These are phyloP conservation scores for Globisporangium mamillatum DNA, from an alignment of 352 stramenopile genomes.

Conservation along the genomic window DNA sequence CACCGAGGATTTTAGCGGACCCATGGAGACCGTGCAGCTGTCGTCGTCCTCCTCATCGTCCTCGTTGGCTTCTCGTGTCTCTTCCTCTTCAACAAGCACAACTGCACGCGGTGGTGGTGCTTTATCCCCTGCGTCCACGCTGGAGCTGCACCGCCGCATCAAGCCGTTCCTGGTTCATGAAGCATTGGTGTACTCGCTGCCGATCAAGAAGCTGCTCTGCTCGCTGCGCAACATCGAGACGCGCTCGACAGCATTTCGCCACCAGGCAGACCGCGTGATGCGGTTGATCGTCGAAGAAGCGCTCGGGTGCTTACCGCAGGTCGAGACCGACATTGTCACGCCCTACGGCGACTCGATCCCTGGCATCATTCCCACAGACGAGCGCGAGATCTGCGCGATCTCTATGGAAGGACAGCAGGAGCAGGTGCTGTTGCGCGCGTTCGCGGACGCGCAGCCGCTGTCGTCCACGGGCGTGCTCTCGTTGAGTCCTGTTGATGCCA, in stretches of 20 bases:
- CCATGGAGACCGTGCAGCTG: constrained; percentile 1
- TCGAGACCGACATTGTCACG: constrained; percentile 15
- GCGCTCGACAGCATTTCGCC: constrained; percentile 23
- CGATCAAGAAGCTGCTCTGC: constrained; percentile 26
- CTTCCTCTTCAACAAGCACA: not conserved
- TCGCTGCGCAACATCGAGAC: constrained; percentile 21
- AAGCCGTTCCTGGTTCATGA: constrained; percentile 30
- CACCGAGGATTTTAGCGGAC: constrained; percentile 8
- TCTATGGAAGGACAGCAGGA: constrained; percentile 23
- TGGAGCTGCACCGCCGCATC: not conserved
- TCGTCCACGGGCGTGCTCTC: constrained; percentile 20
- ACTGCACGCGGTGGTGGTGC: not conserved
- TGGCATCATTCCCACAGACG: constrained; percentile 13
- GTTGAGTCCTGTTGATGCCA: not conserved
- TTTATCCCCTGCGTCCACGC: not conserved
- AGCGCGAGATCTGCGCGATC: constrained; percentile 24
- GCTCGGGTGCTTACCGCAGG: constrained; percentile 26
- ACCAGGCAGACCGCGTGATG: constrained; percentile 27
- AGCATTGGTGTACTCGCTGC: constrained; percentile 21
- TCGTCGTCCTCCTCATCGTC: not conserved
- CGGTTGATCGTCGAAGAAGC: constrained; percentile 40
- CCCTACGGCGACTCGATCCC: constrained; percentile 13
- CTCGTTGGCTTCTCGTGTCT: not conserved
- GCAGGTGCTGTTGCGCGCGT: constrained; percentile 21
- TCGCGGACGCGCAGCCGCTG: constrained; percentile 25